Evolutionary conservation across 2,329 filamentous ascomycete genomes (phyloP), one percentile per base, ranked within the genome.

Genomic region (Monosporascus cannonballus): DNA sequence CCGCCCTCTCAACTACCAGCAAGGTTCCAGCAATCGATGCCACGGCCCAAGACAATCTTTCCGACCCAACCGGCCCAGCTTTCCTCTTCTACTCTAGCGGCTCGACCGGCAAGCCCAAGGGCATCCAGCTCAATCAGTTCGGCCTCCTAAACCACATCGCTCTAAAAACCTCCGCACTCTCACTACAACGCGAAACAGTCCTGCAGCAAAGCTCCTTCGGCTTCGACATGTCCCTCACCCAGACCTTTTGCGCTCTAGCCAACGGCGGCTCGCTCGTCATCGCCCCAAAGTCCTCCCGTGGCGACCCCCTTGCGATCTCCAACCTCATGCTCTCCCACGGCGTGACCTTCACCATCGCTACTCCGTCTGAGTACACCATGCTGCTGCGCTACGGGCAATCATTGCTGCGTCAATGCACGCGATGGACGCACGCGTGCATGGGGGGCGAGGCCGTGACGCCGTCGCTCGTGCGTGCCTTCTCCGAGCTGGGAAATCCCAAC

Each of bases 381-480:
- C 38, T 27, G 50, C 4, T 47, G 6, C 27, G 25, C 20, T 47
- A 47, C 22, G 50, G 50, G 9, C 6, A 18, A 15, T 5, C 15
- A 20, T 6, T 18, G 8, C 27, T 49, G 3, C 36, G 39, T 15
- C 7, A 17, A 4, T 4, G 4, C 3, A 37, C 50, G 24, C 9
- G 4, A 3, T 65, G 63, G 57, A 48, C 49, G 2, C 37, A 47
- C 2, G 59, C 54, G 4, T 39, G 53, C 1, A 46, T 27, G 1
- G 54, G 39, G 2, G 59, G 59, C 2, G 59, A 60, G 27, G 44
- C 44, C 3, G 5, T 51, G 9, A 24, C 36, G 17, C 6, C 20
- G 24, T 39, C 51, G 46, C 42, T 53, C 6, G 24, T 47, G 2
- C 20, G n/a, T 11, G 51, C 51, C 7, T 59, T 66, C 18, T 24